Evolutionary conservation across 2,329 filamentous ascomycete genomes (phyloP), one percentile per base, ranked within the genome.

Genomic region (Claviceps sp.): DNA sequence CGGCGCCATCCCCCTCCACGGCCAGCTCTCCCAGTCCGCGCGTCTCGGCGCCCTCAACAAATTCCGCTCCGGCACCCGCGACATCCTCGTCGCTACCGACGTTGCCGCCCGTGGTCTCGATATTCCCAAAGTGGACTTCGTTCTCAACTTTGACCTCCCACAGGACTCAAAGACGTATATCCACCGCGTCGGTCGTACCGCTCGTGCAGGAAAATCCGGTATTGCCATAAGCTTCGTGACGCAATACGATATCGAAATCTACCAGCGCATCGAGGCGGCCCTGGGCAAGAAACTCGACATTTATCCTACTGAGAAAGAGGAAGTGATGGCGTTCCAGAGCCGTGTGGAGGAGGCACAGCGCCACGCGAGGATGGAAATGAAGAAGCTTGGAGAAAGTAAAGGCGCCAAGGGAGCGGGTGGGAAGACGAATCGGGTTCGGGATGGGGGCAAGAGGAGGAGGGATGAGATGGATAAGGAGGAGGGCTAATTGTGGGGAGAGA

Each of bases 21-120:
- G 91, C 8, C 88, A 95, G 63, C 79, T 98, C 49, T 89, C 83
- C 1, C 93, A 98, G 66, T 87, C 86, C 1, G 78, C 87, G 16
- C 88, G 93, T 58, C 72, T 97, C 1, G 90, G 88, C 6, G 87
- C 93, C 0, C 74, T 98, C 8, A 87, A 86, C 65, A 97, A 97
- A 65, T 97, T 98, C 75, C 83, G 85, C 51, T 75, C 85, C 3
- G 82, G 84, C 7, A 80, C 78, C n/a, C 77, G 89, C 43, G 82
- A 94, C 58, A 91, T 98, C 41, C 78, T 98, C 4, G 86, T 96
- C 3, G 89, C 89, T 11, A 96, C 90, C 0, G 90, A 96, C 65
- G 88, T 96, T n/a, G 90, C 90, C 1, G 87, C 90, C 1, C 83
- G 90, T 65, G 91, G 90, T 75, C 75, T 96, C 6, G 90, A 96